These are phyloP conservation scores for Purshia tridentata DNA, from an alignment of 306 rosid genomes.

Conservation along the genomic window DNA sequence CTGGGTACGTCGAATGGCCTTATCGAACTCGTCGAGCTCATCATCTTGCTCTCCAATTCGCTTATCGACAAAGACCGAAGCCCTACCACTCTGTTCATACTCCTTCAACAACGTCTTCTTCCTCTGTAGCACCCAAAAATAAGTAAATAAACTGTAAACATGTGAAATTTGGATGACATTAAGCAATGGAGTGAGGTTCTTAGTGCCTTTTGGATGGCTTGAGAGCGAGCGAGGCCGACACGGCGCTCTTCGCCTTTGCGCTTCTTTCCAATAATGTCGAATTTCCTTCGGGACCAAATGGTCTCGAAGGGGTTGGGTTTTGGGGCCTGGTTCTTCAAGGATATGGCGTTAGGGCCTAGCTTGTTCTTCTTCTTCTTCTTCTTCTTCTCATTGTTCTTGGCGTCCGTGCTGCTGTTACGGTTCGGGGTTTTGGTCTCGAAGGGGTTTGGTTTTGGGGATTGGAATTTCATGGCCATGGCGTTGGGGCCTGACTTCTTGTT, in stretches of 20 bases:
- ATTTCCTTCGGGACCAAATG: constrained; percentile 75
- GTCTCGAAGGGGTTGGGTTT: constrained; percentile 71
- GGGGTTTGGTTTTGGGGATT: constrained; percentile 46
- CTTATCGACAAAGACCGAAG: constrained; percentile 66
- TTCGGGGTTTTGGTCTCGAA: constrained; percentile 46
- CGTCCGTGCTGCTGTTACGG: background rate
- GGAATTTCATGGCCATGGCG: constrained; percentile 57
- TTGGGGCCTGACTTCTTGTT: constrained; percentile 46
- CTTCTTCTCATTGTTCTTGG: constrained; percentile 5
- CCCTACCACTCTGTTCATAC: constrained; percentile 59
- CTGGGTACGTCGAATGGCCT: constrained; percentile 79
- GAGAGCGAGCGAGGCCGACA: constrained; percentile 70
- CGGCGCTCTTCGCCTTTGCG: constrained; percentile 86
- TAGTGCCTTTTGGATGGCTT: constrained; percentile 58
- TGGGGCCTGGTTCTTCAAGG: constrained; percentile 67
- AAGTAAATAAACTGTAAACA: background rate
- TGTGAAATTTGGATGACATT: background rate
- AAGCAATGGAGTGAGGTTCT: background rate
- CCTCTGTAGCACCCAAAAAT: constrained; percentile 47
- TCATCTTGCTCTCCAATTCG: constrained; percentile 77
- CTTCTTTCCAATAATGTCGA: constrained; percentile 75
- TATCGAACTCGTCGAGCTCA: constrained; percentile 73
- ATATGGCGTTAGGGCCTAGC: constrained; percentile 48
- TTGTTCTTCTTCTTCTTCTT: constrained; percentile 44
- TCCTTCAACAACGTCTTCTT: constrained; percentile 78